Evolutionary conservation across 2,329 filamentous ascomycete genomes (phyloP).

Genomic region (Aureobasidium sp.): DNA sequence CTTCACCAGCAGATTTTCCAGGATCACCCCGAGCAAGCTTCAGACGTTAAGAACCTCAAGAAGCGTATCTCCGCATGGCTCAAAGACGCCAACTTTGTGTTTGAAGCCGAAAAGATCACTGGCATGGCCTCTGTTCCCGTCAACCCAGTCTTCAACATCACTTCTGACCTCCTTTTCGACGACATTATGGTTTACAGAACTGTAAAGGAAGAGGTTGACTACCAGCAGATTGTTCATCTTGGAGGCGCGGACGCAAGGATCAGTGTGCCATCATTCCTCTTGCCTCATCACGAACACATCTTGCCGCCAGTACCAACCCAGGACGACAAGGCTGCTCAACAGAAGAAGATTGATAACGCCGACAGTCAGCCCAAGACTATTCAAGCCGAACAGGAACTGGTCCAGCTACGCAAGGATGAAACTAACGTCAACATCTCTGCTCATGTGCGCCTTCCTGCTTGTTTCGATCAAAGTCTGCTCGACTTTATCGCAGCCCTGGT

Average conservation of each 20-base stretch:
- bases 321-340: constrained; percentile 24
- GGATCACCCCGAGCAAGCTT: constrained; percentile 34
- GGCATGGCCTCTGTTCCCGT: constrained; percentile 41
- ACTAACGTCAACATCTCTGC: constrained; percentile 39
- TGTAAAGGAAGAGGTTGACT: constrained; percentile 31
- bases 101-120: constrained; percentile 37
- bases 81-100: constrained; percentile 44
- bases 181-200: constrained; percentile 44
- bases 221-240: constrained; percentile 42
- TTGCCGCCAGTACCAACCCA: constrained; percentile 33
- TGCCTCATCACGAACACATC: constrained; percentile 48
- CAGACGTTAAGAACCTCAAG: constrained; percentile 38
- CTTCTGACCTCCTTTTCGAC: constrained; percentile 34
- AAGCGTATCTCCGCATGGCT: constrained; percentile 41
- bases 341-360: constrained; percentile 32
- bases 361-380: constrained; percentile 36
- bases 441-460: constrained; percentile 41
- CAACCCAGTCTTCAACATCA: constrained; percentile 40
- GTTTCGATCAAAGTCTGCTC: constrained; percentile 43
- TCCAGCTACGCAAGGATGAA: constrained; percentile 38
- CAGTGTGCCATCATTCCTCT: constrained; percentile 39
- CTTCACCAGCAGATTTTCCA: constrained; percentile 43
- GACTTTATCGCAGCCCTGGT: constrained; percentile 46
- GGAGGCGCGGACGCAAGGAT: constrained; percentile 43
- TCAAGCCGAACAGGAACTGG: constrained; percentile 31